Evolutionary conservation across 139 green algal genomes (phyloP).

Genomic region (Chlamydomonas incerta): DNA sequence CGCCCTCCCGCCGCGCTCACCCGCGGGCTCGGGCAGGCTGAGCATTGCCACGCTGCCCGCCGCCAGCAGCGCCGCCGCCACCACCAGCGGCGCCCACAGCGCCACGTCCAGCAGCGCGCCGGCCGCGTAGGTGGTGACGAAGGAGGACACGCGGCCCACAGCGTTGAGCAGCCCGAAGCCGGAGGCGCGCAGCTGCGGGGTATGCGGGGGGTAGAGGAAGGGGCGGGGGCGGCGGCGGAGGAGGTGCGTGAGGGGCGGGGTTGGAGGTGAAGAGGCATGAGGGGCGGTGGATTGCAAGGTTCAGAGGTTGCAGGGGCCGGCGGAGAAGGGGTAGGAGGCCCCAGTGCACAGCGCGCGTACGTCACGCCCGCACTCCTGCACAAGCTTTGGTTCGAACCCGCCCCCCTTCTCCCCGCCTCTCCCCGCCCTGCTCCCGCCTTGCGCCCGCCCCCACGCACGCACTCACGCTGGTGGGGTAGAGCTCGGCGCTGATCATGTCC

Average conservation of each 20-base stretch:
- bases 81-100: slow-evolving; percentile 56
- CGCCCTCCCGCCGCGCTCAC: neutral
- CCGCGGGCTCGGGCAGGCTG: slow-evolving; percentile 46
- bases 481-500: slow-evolving; percentile 60
- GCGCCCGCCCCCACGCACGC: neutral
- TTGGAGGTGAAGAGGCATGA: no score
- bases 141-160: slow-evolving; percentile 37
- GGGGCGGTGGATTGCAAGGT: no score
- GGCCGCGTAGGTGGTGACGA: slow-evolving; percentile 46
- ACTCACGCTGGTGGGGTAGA: slow-evolving; percentile 63
- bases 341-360: no score
- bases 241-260: no score
- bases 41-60: slow-evolving; percentile 55
- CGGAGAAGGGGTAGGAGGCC: no score
- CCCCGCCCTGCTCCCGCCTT: no score
- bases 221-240: no score
- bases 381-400: no score
- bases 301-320: no score
- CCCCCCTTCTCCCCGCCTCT: no score
- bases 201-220: no score
- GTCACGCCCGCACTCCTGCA: no score
- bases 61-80: slow-evolving; percentile 60
- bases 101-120: slow-evolving; percentile 40
- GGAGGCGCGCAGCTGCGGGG: slow-evolving; percentile 49
- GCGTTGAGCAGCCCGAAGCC: slow-evolving; percentile 51